Base-by-base conservation (phyloP, 768 basidiomycete species). In the Naematelia encephala region DNA sequence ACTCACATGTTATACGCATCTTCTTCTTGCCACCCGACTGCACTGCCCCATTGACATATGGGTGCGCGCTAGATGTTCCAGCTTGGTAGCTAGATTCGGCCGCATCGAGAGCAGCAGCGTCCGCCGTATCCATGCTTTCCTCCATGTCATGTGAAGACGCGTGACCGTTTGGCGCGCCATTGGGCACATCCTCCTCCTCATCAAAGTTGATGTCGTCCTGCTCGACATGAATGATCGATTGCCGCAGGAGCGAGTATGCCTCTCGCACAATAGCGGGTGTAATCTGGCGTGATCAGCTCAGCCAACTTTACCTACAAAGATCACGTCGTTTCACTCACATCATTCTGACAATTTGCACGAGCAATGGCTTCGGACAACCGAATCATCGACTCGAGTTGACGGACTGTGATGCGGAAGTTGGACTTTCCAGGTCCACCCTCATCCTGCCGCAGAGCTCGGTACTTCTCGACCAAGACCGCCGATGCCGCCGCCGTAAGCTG, bases 181-280 rank as follows among this genome's bases (percentile, higher is more conserved):
- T 56, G 12, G 59, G 69, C 1, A 83, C 78, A 1, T 70, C 74
- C 68, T 94, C 90, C 71, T 98, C 74, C n/a, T 78, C 77, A 54
- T 78, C 96, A 76, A 98, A 89, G 74, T 96, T 91, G 70, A 99
- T 87, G 69, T 98, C 94, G 73, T 99, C 96, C 76, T 98, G 92
- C 73, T 99, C 96, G 60, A 99, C 93, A 71, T 98, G 96, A 68
- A 99, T 97, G 78, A 99, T 99, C 1, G 96, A 98, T 71, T 96
- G 93, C 23, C 90, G 86, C 12, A 99, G 81, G 19, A 99, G 86
- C 44, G 85, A 86, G 79, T 89, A 98, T 1, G 96, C 96, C 78
- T 99, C 96, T 42, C 92, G 86, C 21, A 99, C 94, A 74, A 94
- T 93, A 1, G 84, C 87, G 5, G 94, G 92, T 0, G 85, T 89